Conservation (phyloP, 2,329 filamentous ascomycete genomes). For the Epichloe typhina region DNA sequence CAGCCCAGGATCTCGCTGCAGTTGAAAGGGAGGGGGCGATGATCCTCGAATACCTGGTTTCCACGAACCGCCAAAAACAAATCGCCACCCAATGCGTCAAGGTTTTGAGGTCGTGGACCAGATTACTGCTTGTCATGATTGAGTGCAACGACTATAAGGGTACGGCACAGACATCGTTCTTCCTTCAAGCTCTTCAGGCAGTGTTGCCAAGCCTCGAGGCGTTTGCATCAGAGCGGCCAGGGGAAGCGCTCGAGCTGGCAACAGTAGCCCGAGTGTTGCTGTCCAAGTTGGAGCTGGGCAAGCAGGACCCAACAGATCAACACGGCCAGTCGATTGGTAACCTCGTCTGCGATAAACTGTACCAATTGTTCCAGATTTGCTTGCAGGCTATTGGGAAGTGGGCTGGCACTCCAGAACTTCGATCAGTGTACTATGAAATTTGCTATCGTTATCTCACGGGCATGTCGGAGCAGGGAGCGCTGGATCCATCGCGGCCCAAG, state of each 20-base stretch:
- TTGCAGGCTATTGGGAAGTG: constrained; percentile 67
- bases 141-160: constrained; percentile 69
- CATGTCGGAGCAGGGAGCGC: constrained; percentile 42
- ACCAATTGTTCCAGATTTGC: constrained; percentile 81
- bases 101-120: constrained; percentile 72
- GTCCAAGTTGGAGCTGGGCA: constrained; percentile 52
- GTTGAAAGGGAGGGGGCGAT: constrained; percentile 45
- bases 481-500: constrained; percentile 36
- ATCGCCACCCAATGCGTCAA: constrained; percentile 45
- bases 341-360: constrained; percentile 75
- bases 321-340: constrained; percentile 43
- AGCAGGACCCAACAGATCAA: constrained; percentile 25
- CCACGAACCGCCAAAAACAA: constrained; percentile 49
- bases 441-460: constrained; percentile 74
- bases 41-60: constrained; percentile 48
- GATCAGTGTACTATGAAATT: constrained; percentile 82
- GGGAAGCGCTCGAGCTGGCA: constrained; percentile 64
- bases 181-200: constrained; percentile 75
- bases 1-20: constrained; percentile 33
- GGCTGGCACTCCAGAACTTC: constrained; percentile 55
- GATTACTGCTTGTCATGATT: constrained; percentile 71
- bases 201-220: constrained; percentile 78
- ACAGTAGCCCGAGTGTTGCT: constrained; percentile 61
- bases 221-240: constrained; percentile 54
- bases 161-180: constrained; percentile 59